Evolutionary conservation across 2,329 filamentous ascomycete species (phyloP).

Genomic region (Zarea fungicola): DNA sequence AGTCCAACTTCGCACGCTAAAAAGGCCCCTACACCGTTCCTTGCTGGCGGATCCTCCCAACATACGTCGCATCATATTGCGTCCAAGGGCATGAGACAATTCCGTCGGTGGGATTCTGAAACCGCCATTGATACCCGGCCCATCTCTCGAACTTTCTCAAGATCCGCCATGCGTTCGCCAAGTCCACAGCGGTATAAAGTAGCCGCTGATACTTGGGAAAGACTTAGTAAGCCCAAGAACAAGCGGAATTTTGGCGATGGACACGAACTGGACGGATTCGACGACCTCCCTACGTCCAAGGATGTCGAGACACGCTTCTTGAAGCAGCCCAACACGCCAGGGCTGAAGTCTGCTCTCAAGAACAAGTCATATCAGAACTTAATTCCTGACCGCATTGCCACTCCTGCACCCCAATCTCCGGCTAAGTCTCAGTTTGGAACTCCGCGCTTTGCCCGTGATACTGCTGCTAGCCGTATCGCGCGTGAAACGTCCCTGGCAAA

Average conservation of each 20-base stretch:
- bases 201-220: slow-evolving; percentile 53
- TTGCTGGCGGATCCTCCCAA: slow-evolving; percentile 69
- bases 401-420: slow-evolving; percentile 53
- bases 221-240: slow-evolving; percentile 63
- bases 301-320: slow-evolving; percentile 76
- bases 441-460: slow-evolving; percentile 61
- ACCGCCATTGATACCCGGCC: slow-evolving; percentile 55
- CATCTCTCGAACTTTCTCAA: slow-evolving; percentile 51
- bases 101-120: slow-evolving; percentile 81
- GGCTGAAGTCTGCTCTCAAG: slow-evolving; percentile 58
- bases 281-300: slow-evolving; percentile 86
- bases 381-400: slow-evolving; percentile 47
- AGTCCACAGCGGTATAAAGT: slow-evolving; percentile 47
- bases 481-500: slow-evolving; percentile 58
- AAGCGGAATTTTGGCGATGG: slow-evolving; percentile 74
- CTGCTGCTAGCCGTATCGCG: slow-evolving; percentile 59
- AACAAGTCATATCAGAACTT: slow-evolving; percentile 53
- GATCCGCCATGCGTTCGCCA: slow-evolving; percentile 54
- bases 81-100: slow-evolving; percentile 63
- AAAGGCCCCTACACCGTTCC: slow-evolving; percentile 65
- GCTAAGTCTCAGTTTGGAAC: slow-evolving; percentile 45
- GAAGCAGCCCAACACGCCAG: slow-evolving; percentile 68
- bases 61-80: slow-evolving; percentile 73
- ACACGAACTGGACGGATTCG: slow-evolving; percentile 85
- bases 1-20: slow-evolving; percentile 47